Conservation (phyloP, 148 eudicot species). For the Euryodendron excelsum region DNA sequence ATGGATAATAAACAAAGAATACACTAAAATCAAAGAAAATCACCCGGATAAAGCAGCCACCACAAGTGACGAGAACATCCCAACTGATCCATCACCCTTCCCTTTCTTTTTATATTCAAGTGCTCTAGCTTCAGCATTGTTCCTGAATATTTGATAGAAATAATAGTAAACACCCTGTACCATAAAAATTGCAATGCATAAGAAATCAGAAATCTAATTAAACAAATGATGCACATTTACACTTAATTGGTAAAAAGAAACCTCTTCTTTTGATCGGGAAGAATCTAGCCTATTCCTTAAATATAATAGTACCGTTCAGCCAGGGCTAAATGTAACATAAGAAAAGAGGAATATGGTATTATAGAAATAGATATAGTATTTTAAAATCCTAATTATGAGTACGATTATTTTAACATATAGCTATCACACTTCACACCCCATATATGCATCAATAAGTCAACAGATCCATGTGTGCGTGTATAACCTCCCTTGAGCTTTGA, state of each 20-base stretch:
- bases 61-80: constrained; percentile 84
- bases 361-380: not conserved
- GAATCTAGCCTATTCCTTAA: not conserved
- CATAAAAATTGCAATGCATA: constrained; percentile 43
- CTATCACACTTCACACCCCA: not conserved
- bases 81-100: constrained; percentile 94
- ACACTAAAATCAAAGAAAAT: constrained; percentile 17
- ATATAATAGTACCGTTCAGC: too few species aligned
- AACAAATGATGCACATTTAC: not conserved
- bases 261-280: not conserved
- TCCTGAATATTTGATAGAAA: constrained; percentile 99
- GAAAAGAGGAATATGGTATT: not conserved
- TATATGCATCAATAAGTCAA: too few species aligned
- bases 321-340: too few species aligned
- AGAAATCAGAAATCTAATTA: constrained; percentile 34
- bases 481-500: too few species aligned
- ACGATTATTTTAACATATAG: not conserved
- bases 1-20: not conserved
- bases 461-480: too few species aligned
- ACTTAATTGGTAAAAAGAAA: not conserved
- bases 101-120: constrained; percentile 70
- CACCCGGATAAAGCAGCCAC: constrained; percentile 99
- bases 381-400: not conserved
- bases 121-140: constrained; percentile 78
- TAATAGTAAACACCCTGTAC: constrained; percentile 99